Evolutionary conservation across 495 filamentous ascomycete genomes (phyloP), one percentile per base, ranked within the genome.

Genomic region (Cudoniella acicularis): DNA sequence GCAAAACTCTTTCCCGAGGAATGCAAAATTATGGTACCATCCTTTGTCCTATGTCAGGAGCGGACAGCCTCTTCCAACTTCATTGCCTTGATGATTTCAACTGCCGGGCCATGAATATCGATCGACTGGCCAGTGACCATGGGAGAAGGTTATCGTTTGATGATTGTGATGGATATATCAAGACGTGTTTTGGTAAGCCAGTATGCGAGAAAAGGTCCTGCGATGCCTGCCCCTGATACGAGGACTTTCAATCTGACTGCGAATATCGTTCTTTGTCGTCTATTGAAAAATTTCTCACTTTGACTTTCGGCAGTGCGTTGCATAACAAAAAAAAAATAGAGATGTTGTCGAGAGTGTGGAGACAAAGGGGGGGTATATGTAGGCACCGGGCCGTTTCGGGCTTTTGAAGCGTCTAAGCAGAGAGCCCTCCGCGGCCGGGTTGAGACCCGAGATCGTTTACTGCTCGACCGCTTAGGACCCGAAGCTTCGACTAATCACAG

Each of bases 171-270:
- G 26, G 66, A 52, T 55, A 73, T 73, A 23, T 74, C 74, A 42
- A 74, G 56, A 30, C 64, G 60, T 10, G 61, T 69, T 62, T 74
- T 77, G 22, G 75, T 65, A 23, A 84, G 70, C 75, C 74, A 82
- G 66, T 75, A 79, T 16, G 83, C 79, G 27, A 77, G 59, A 4
- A 75, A 71, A 3, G 78, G 76, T 18, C 72, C 73, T 24, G 71
- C 68, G 36, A 76, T 67, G 48, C 73, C 72, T 9, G 59, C 49
- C 16, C 70, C 70, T 18, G 65, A 66, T 16, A 72, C 67, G 41
- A 71, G 64, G 51, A 72, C 60, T 45, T 66, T 66, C 21, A 64
- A 49, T 36, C 13, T 36, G 30, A 13, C 6, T 36, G 30, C 30
- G 30, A n/a, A n/a, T n/a, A n/a, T n/a, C n/a, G n/a, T n/a, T n/a